Percentiles rank a stretch among this genome's conserved stretches.
These are phyloP conservation scores for Canna indica DNA, from an alignment of 176 grass and related monocot genomes.

Conservation along the genomic window DNA sequence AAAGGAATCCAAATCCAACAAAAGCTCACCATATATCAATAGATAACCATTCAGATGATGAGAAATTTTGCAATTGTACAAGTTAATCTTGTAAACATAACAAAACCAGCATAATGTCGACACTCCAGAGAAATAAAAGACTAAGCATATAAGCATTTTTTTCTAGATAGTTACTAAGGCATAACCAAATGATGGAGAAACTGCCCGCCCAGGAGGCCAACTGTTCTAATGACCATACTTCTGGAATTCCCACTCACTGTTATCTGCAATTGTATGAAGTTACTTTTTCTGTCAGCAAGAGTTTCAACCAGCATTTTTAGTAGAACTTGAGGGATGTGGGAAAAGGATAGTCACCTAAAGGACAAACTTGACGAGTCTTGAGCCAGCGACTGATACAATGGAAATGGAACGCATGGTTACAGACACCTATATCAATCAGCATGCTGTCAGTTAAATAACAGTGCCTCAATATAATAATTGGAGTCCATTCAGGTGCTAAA, in stretches of 20 bases:
- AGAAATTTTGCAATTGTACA: background rate
- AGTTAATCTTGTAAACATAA: background rate
- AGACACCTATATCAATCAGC: conserved; percentile 52
- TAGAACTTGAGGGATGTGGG: background rate
- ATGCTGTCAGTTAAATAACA: background rate
- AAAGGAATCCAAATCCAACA: no score
- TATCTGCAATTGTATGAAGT: conserved; percentile 44
- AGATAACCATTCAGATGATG: background rate
- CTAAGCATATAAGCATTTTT: background rate
- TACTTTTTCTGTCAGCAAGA: background rate
- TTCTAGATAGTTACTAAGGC: background rate
- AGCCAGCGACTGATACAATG: conserved; percentile 99
- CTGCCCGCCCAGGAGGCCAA: background rate
- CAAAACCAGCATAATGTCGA: background rate
- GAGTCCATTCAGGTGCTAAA: no score
- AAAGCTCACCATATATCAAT: background rate
- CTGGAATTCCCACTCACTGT: conserved; percentile 99
- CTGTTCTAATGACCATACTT: conserved; percentile 76
- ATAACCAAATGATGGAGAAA: background rate
- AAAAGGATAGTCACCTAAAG: conserved; percentile 41
- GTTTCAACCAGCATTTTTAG: background rate
- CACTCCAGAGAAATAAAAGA: background rate
- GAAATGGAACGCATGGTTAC: conserved; percentile 99
- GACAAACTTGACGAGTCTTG: conserved; percentile 98
- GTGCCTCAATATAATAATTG: background rate